A percentile compares a stretch with the other conserved stretches of the same genome.
phyloP scores from a whole-genome alignment of 1,284 basidiomycete genomes.

The Abortiporus biennis region DNA sequence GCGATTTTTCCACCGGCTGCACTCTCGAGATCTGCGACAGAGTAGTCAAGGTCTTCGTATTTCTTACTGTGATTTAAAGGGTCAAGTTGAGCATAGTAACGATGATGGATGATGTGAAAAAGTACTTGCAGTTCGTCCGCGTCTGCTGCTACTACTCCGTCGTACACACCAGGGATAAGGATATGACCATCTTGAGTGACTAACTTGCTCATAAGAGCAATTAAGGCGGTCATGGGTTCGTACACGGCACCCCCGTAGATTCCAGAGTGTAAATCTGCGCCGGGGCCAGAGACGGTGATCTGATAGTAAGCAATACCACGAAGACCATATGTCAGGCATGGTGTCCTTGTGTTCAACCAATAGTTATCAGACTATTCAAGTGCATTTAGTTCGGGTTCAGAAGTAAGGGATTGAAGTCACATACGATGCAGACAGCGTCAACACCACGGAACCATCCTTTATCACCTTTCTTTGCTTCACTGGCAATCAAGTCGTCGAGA shows the following conservation, averaged over 20 bases:
- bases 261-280: conserved; percentile 90
- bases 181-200: conserved; percentile 83
- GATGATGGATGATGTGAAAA: background rate
- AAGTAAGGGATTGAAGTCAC: conserved; percentile 25
- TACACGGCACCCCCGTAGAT: conserved; percentile 85
- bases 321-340: conserved; percentile 72
- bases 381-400: background rate
- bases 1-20: conserved; percentile 78
- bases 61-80: background rate
- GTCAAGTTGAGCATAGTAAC: background rate
- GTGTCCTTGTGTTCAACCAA: conserved; percentile 78
- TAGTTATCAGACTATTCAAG: conserved; percentile 78
- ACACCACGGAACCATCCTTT: conserved; percentile 83
- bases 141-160: conserved; percentile 77
- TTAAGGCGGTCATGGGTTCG: conserved; percentile 85
- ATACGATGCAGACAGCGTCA: conserved; percentile 92
- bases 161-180: conserved; percentile 87
- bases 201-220: conserved; percentile 80
- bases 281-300: conserved; percentile 80
- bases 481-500: conserved; percentile 84
- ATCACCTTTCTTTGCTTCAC: conserved; percentile 66
- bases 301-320: conserved; percentile 92
- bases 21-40: conserved; percentile 70
- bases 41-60: conserved; percentile 79
- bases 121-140: conserved; percentile 64